Evolutionary conservation across 768 basidiomycete species (phyloP).

Genomic region (Crucibulum laeve): DNA sequence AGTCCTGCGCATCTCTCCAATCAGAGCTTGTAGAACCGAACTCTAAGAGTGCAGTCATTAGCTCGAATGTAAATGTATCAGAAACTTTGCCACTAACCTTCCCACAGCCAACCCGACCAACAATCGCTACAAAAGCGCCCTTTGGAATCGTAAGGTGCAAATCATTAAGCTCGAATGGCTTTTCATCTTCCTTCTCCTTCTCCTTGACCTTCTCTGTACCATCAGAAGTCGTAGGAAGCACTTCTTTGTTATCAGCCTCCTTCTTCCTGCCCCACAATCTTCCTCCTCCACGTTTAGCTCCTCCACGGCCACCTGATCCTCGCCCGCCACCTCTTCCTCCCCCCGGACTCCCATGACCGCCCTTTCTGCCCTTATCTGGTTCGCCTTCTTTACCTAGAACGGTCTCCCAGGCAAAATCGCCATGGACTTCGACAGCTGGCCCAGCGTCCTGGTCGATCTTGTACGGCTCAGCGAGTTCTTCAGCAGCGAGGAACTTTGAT

Average conservation of each 20-base stretch:
- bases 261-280: slow-evolving; percentile 10
- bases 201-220: slow-evolving; percentile 13
- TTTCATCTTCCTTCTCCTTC: slow-evolving; percentile 25
- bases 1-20: slow-evolving; percentile 65
- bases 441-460: slow-evolving; percentile 31
- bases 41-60: slow-evolving; percentile 29
- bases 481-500: slow-evolving; percentile 43
- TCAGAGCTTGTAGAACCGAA: slow-evolving; percentile 48
- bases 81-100: slow-evolving; percentile 37
- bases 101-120: slow-evolving; percentile 74
- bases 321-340: slow-evolving; percentile 9
- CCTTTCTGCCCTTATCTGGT: neutral
- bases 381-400: slow-evolving; percentile 18
- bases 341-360: neutral
- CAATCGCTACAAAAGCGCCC: slow-evolving; percentile 66
- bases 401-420: slow-evolving; percentile 50
- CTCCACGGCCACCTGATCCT: slow-evolving; percentile 8
- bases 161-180: slow-evolving; percentile 46
- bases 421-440: slow-evolving; percentile 42
- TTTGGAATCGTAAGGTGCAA: slow-evolving; percentile 41
- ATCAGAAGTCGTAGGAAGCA: slow-evolving; percentile 12
- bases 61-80: neutral
- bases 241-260: slow-evolving; percentile 14
- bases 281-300: slow-evolving; percentile 9
- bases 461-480: slow-evolving; percentile 48